Evolutionary conservation across 495 filamentous ascomycete genomes (phyloP).

Genomic region (Symbiotaphrina buchneri): DNA sequence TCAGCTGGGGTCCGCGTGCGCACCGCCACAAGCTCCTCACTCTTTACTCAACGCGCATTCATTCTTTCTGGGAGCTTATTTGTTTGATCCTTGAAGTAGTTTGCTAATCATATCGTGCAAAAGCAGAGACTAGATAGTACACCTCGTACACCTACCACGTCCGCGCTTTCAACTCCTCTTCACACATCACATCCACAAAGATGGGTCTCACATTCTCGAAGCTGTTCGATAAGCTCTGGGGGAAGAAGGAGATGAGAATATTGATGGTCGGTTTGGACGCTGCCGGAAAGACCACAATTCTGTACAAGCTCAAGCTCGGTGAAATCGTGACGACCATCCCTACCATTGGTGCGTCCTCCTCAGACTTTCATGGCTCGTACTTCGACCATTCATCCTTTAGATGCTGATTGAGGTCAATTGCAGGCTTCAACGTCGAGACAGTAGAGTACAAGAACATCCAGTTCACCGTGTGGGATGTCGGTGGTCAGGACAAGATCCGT

Average conservation of each 20-base stretch:
- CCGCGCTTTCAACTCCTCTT: too few species aligned
- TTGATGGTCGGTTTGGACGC: constrained; percentile 99
- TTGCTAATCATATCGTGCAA: too few species aligned
- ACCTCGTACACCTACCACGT: too few species aligned
- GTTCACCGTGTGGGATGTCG: constrained; percentile 99
- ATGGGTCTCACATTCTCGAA: constrained; percentile 93
- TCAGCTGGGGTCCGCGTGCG: too few species aligned
- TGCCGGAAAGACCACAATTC: constrained; percentile 98
- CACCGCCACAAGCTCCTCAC: too few species aligned
- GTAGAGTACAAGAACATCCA: constrained; percentile 99
- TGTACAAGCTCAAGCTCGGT: constrained; percentile 99
- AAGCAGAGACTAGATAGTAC: too few species aligned
- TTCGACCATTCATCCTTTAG: constrained; percentile 1
- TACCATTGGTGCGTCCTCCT: constrained; percentile 70
- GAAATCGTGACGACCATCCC: constrained; percentile 99
- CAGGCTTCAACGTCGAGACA: constrained; percentile 99
- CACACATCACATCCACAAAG: too few species aligned
- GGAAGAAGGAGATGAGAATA: constrained; percentile 99
- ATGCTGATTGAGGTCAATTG: constrained; percentile 5
- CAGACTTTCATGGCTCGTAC: background rate
- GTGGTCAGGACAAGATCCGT: constrained; percentile 99
- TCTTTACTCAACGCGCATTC: too few species aligned
- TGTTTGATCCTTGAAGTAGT: too few species aligned
- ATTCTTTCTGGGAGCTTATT: too few species aligned
- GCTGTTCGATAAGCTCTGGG: constrained; percentile 86